These are phyloP conservation scores for Spongiforma sp. DNA, from an alignment of 1,284 basidiomycete species.

Conservation along the genomic window DNA sequence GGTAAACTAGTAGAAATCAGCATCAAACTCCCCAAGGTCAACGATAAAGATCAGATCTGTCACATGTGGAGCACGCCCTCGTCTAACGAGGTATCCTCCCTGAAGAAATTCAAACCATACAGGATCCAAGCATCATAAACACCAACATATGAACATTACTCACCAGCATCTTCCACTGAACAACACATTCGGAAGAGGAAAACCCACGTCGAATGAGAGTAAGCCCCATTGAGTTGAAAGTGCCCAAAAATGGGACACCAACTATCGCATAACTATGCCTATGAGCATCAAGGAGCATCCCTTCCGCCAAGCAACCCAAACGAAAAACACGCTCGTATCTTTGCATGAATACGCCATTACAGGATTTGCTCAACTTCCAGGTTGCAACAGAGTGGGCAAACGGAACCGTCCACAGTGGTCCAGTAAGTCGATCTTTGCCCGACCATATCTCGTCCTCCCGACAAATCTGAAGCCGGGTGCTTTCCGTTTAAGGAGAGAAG, in stretches of 20 bases:
- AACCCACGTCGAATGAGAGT: conserved; percentile 70
- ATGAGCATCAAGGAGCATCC: conserved; percentile 73
- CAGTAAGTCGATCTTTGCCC: conserved; percentile 52
- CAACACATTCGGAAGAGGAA: conserved; percentile 47
- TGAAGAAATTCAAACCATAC: conserved; percentile 84
- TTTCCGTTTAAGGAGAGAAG: conserved; percentile 67
- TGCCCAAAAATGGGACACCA: conserved; percentile 36
- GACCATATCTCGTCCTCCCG: conserved; percentile 51
- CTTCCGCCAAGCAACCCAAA: conserved; percentile 46
- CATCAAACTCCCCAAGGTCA: not conserved
- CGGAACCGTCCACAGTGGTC: conserved; percentile 34
- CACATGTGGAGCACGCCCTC: conserved; percentile 78
- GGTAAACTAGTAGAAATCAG: conserved; percentile 15
- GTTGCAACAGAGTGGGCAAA: conserved; percentile 62
- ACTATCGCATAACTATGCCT: conserved; percentile 87
- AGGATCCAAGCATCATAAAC: conserved; percentile 54
- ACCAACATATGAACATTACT: conserved; percentile 31
- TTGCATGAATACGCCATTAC: conserved; percentile 56
- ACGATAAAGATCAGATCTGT: conserved; percentile 60
- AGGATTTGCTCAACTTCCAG: conserved; percentile 41
- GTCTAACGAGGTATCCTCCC: conserved; percentile 67
- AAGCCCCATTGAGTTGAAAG: conserved; percentile 88
- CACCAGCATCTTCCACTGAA: conserved; percentile 42
- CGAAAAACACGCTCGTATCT: conserved; percentile 73
- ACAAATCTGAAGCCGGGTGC: conserved; percentile 69